Evolutionary conservation across 2,329 filamentous ascomycete genomes (phyloP), one percentile per base, ranked within the genome.

Genomic region (Tolypocladium amazonense): DNA sequence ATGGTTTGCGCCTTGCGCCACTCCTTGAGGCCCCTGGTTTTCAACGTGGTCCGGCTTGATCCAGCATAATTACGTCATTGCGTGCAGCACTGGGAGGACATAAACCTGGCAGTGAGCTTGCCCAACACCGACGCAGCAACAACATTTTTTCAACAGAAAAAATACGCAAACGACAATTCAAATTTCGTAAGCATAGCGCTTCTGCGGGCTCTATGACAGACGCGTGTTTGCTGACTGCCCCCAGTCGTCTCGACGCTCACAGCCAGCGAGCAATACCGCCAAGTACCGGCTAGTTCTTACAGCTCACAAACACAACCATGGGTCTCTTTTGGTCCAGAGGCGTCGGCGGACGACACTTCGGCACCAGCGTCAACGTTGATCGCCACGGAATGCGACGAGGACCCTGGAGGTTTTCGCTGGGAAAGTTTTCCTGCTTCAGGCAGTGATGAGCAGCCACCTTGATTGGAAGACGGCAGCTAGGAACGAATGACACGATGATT

Each of bases 381-480:
- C 73, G 72, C 14, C 70, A 78, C 62, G 80, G 79, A 54, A 69
- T 81, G 9, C 77, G 73, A 56, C 75, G 77, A 14, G 80, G 79
- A 2, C 78, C 79, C 3, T 82, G 79, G 77, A 72, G 79, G 52
- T 77, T 82, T 67, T 77, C 76, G 56, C 70, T 80, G 50, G 77
- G 78, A 62, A 75, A 71, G 53, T 81, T 80, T 68, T 79, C 74
- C 73, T 82, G 80, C 71, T 82, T 82, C 74, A 77, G 72, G 58
- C 1, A 20, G n/a, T 41, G 35, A 11, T 58, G 47, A 38, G 20
- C 35, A 37, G 30, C 23, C 27, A 38, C 9, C 53, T 14, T 9
- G 18, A 4, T 23, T 14, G 41, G 27, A 9, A 4, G 6, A 33
- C 27, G 27, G 30, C 9, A 7, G 47, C 18, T 7, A n/a, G n/a